These are phyloP conservation scores for Nakataea oryzae DNA, from an alignment of 2,329 filamentous ascomycete species.

Conservation along the genomic window DNA sequence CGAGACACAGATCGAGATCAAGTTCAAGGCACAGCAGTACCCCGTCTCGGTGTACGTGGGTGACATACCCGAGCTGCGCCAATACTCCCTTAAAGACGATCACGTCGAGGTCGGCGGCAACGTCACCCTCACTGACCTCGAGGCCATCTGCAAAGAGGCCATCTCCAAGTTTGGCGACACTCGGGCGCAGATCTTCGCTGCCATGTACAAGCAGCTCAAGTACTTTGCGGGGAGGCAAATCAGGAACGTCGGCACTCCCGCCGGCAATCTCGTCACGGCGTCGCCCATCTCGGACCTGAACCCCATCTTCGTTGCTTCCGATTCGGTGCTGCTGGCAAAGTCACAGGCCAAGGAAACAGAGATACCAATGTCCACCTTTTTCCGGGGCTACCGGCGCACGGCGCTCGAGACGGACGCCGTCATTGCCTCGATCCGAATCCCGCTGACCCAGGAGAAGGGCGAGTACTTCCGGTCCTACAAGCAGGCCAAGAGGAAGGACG, in stretches of 20 bases:
- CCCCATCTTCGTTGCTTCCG: constrained; percentile 81
- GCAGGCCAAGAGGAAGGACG: constrained; percentile 92
- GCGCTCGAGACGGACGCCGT: constrained; percentile 73
- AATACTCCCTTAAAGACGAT: constrained; percentile 70
- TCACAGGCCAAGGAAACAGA: constrained; percentile 58
- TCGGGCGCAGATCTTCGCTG: constrained; percentile 72
- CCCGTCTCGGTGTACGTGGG: constrained; percentile 84
- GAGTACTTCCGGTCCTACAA: constrained; percentile 90
- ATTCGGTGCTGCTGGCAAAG: constrained; percentile 71
- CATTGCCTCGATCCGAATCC: constrained; percentile 80
- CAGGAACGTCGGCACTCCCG: constrained; percentile 92
- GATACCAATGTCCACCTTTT: constrained; percentile 88
- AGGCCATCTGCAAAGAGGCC: constrained; percentile 72
- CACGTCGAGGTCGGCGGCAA: constrained; percentile 90
- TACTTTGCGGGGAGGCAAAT: constrained; percentile 96
- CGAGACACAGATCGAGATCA: constrained; percentile 96
- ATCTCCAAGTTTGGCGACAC: constrained; percentile 64
- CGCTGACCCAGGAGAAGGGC: constrained; percentile 59
- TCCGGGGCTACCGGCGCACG: constrained; percentile 82
- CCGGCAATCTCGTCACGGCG: constrained; percentile 87
- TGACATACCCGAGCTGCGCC: constrained; percentile 80
- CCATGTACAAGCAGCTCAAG: constrained; percentile 84
- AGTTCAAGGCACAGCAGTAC: constrained; percentile 93
- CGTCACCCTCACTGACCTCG: constrained; percentile 82
- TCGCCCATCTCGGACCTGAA: constrained; percentile 96